Evolutionary conservation across 805 yeast genomes (phyloP), one percentile per base, ranked within the genome.

Genomic region (Candida glaebosa): DNA sequence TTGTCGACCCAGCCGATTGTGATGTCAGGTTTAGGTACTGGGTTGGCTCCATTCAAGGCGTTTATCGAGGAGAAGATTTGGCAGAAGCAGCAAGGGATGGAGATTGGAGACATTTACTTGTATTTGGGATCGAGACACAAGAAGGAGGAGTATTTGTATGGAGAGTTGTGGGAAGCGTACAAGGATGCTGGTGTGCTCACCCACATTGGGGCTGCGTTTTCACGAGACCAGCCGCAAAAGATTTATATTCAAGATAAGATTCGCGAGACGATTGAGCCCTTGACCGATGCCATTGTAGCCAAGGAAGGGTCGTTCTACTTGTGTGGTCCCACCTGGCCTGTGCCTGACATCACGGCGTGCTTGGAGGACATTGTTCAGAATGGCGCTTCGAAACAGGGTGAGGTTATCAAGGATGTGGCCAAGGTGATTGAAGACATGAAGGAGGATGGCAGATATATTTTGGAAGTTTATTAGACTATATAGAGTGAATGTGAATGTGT

Each of bases 241-340:
- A 82, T 91, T 49, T 91, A 91, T 66, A 91, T 91, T 55, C 98
- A 91, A 68, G 97, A 91, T 66, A 81, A 84, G 63, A 91, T 91
- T 61, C 78, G 89, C 57, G 87, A 88, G 61, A 77, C 80, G 44
- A 67, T 87, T 56, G 75, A 71, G 39, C 83, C 79, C 34, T 75
- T 91, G 63, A 84, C 85, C 37, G 86, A 80, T 33, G 90, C 96
- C 38, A 79, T 91, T 64, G 84, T 82, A 34, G 68, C 71, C 48
- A 76, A 89, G 67, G 70, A 82, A 43, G 98, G 98, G 43, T 82
- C 89, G 18, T 91, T 91, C 78, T 91, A 91, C 70, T 75, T 91
- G 61, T 91, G 98, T 80, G 98, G 98, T 48, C 98, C 98, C 33
- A 91, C 97, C 2, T 91, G 98, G 98, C 98, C 98, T 25, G 97